Base-by-base conservation (phyloP, 2,329 filamentous ascomycete genomes). In the Cladosporium sp. region DNA sequence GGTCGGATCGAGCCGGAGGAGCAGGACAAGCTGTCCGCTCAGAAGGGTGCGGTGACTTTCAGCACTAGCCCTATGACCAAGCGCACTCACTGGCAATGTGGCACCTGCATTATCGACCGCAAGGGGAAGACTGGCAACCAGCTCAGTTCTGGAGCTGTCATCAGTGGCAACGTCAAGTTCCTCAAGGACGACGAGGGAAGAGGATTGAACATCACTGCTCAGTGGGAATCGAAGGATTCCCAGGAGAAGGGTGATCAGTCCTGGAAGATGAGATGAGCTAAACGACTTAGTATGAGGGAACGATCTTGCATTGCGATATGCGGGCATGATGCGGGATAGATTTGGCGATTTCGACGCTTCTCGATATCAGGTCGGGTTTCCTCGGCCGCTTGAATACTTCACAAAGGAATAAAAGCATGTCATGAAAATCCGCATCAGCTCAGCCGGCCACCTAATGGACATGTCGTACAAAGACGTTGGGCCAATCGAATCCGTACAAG, bases 1-100 rank as follows among this genome's bases (percentile, higher is more conserved):
- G 53, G 73, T 73, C 16, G 25, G 4, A n/a, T 79, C 81, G 35
- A 39, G 27, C 41, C 42, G 6, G 15, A 27, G 15, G 49, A 51
- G 27, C 40, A 51, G 29, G 40, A 53, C 22, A 49, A 48, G 42
- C 53, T 83, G 0, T 74, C 82, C 49, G 74, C 78, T 3, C 90
- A 85, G 80, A 69, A 68, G 19, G 72, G 74, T 27, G 79, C 68
- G 30, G 77, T 89, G n/a, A 85, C 87, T 0, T 95, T 96, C 67
- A 94, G 90, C 7, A 97, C 91, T 1, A 88, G 90, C 0, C 91
- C 91, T 0, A 75, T 78, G 57, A 82, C 81, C 15, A 82, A 79
- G 48, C 79, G 84, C 54, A 97, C 92, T 7, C 92, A 97, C 69
- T 97, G 92, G 92, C 86, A 85, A 68, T 90, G 95, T 65, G 87